Percentiles rank a stretch among this genome's conserved stretches.
Conservation (phyloP, 2,329 filamentous ascomycete species). For the Stachybotrys chartarum region DNA sequence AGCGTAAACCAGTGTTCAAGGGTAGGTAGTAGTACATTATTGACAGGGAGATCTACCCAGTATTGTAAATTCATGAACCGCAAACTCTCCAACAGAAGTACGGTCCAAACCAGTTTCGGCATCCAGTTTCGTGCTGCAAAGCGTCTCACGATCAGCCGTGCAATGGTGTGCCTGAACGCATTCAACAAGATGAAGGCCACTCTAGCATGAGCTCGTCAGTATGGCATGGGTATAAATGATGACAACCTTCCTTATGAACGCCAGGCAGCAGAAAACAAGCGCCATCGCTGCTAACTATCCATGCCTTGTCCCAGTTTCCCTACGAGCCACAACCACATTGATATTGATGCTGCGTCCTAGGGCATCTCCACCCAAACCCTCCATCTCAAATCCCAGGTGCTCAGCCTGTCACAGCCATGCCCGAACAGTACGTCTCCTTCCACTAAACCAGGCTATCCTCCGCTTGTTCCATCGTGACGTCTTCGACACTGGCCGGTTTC, state of each 20-base stretch:
- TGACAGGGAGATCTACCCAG: too few relatives aligned
- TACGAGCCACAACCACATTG: too few relatives aligned
- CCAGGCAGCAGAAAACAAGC: background rate
- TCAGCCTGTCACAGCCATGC: background rate
- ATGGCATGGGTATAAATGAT: background rate
- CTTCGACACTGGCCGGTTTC: background rate
- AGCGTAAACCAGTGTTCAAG: constrained; percentile 53
- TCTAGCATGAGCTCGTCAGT: background rate
- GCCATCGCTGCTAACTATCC: too few relatives aligned
- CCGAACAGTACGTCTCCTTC: background rate
- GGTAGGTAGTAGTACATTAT: constrained; percentile 18
- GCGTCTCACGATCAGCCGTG: too few relatives aligned
- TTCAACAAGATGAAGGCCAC: background rate
- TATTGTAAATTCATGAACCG: too few relatives aligned
- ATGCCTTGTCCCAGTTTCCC: too few relatives aligned
- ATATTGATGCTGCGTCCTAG: too few relatives aligned
- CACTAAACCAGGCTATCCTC: background rate
- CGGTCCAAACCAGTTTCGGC: too few relatives aligned
- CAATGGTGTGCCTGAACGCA: background rate
- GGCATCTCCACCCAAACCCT: background rate
- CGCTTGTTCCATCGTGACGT: background rate
- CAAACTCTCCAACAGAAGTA: too few relatives aligned
- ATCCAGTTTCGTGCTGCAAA: too few relatives aligned
- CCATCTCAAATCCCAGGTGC: too few relatives aligned
- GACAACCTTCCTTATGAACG: background rate